Base-by-base conservation (phyloP, 2,329 filamentous ascomycete genomes). In the Cercospora janseana region DNA sequence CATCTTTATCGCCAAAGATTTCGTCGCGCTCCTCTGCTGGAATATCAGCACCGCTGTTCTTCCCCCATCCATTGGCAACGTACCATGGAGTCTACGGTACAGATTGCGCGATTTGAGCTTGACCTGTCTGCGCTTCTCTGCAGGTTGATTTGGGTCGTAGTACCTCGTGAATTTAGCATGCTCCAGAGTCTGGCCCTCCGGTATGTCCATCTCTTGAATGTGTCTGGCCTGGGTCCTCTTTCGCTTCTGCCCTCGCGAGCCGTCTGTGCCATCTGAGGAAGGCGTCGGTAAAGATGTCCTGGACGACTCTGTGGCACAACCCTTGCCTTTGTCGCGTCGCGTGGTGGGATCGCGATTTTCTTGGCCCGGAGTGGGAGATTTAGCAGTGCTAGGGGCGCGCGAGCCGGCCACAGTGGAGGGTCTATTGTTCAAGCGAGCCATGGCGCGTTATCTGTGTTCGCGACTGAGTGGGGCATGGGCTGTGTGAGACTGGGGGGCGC, bases 61-160 rank as follows among this genome's bases (percentile, higher is more conserved):
- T 12, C 10, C 2, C 9, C 24, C 4, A 15, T 13, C 9, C 4
- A 29, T 9, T 9, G 3, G 1, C 9, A 1, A 20, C 62, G 49
- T 69, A 81, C 81, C 80, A 56, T 86, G 66, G 71, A 86, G 70
- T 34, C 81, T 74, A 42, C 76, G 72, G 20, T 76, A 75, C n/a
- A 94, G 74, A 34, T 84, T 81, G 55, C 91, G 80, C 51, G 90
- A 77, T 7, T 77, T 79, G 50, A 81, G 81, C 52, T 90, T 86
- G 26, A 95, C 72, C 46, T 76, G 72, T 18, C 91, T 79, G 31
- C 89, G 82, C 68, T 90, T 80, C 34, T 86, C 80, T 9, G 86
- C 75, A 49, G 88, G 78, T 66, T 96, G 92, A 54, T 94, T 84
- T 0, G 90, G 91, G 63, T 96, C 87, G 68, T 91, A 95, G 57